Base-by-base conservation (phyloP, 2,329 filamentous ascomycete genomes). In the Neofusicoccum sp. region DNA sequence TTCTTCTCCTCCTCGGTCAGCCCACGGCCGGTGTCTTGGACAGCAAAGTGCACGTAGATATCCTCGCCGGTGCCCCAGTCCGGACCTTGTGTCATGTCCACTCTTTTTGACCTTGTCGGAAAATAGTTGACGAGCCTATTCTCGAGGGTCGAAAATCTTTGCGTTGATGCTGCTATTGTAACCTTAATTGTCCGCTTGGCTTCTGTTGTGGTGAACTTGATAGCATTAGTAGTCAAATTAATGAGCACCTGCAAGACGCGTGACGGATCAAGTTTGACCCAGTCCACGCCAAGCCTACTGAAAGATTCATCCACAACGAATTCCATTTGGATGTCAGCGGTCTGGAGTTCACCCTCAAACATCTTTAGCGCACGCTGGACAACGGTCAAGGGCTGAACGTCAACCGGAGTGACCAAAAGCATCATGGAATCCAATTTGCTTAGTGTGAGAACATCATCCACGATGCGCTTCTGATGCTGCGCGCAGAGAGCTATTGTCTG, bases 401-500 rank as follows among this genome's bases (percentile, higher is more conserved):
- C 87, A 22, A 88, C 85, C 1, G 90, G 90, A 0, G 89, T 89
- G 6, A 93, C 87, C 2, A 89, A 83, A 11, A 94, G 78, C 73
- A 93, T 84, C 43, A 89, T 88, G 2, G 89, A 90, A 70, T 94
- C 90, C 34, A 94, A 83, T 71, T 93, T 80, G 2, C 75, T 78
- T 9, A 82, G 68, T 2, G 78, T 81, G 29, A 82, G 67, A 0
- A 82, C 76, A 63, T 82, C 80, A 63, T 82, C 79, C 3, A 82
- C 79, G 43, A 82, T 81, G 7, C 78, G 71, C 75, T 93, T 93
- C 72, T 94, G 91, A 74, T 94, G 90, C 68, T 91, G 87, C 1
- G 90, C 88, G 68, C 91, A 94, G 8, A 90, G 83, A 31, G 88
- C 85, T 65, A 95, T 93, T 0, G 89, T 93, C 70, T 93, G 88